Evolutionary conservation across 306 rosid species (phyloP).

Genomic region (Pyrus betulifolia): DNA sequence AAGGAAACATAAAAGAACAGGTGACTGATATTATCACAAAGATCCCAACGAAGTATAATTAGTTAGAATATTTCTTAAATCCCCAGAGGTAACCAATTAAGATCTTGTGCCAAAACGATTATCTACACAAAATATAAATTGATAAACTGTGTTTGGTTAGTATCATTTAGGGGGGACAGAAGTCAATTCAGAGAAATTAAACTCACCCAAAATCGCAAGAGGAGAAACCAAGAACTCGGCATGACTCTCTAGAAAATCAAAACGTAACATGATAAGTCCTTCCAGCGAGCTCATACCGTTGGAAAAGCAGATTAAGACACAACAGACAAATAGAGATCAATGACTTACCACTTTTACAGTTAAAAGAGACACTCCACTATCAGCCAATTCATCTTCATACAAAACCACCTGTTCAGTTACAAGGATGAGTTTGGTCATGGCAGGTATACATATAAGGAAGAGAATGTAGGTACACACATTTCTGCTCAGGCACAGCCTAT

Average conservation of each 20-base stretch:
- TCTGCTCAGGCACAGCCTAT: background rate
- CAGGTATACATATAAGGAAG: constrained; percentile 16
- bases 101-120: background rate
- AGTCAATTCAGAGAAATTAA: constrained; percentile 13
- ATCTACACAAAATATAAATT: background rate
- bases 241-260: constrained; percentile 75
- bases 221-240: constrained; percentile 97
- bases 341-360: constrained; percentile 87
- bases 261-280: constrained; percentile 22
- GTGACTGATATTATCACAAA: background rate
- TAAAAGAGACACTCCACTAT: constrained; percentile 84
- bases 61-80: background rate
- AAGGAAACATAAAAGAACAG: background rate
- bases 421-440: constrained; percentile 16
- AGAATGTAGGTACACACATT: constrained; percentile 5
- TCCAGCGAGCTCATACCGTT: constrained; percentile 13
- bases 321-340: constrained; percentile 13
- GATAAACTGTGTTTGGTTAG: background rate
- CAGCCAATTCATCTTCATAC: constrained; percentile 96
- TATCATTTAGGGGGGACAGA: constrained; percentile 1
- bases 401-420: constrained; percentile 66
- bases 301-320: background rate
- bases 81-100: background rate
- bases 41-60: background rate
- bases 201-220: constrained; percentile 91